These are phyloP conservation scores for Lachnellula arida DNA, from an alignment of 2,329 filamentous ascomycete genomes.

Conservation along the genomic window DNA sequence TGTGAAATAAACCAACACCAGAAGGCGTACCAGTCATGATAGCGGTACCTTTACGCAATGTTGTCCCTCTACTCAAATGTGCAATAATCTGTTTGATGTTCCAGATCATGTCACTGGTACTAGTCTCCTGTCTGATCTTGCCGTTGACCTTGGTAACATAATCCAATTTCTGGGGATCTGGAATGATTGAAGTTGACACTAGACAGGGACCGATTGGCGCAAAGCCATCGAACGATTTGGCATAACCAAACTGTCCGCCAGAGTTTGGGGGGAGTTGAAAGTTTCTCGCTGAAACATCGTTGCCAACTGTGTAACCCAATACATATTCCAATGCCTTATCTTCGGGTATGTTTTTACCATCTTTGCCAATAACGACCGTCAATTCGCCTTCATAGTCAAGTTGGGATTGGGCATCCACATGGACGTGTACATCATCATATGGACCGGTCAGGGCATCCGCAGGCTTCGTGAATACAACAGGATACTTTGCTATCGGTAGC, in stretches of 20 bases:
- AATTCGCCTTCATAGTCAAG: constrained; percentile 46
- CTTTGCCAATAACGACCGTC: constrained; percentile 44
- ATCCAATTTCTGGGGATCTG: constrained; percentile 11
- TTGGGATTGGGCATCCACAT: constrained; percentile 41
- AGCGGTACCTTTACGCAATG: constrained; percentile 39
- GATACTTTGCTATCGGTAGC: constrained; percentile 47
- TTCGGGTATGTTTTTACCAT: constrained; percentile 29
- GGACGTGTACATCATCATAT: constrained; percentile 38
- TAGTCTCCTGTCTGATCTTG: constrained; percentile 37
- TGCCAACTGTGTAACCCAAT: constrained; percentile 42
- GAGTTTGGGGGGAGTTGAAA: constrained; percentile 47
- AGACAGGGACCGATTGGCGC: constrained; percentile 40
- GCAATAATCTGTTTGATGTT: constrained; percentile 40
- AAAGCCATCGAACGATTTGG: constrained; percentile 42
- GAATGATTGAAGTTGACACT: constrained; percentile 27
- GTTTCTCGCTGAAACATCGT: constrained; percentile 50
- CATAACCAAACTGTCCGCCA: constrained; percentile 39
- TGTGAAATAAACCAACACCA: constrained; percentile 5
- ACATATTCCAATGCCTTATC: constrained; percentile 14
- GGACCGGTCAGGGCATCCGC: constrained; percentile 35
- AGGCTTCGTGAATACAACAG: constrained; percentile 48
- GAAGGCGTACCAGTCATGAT: constrained; percentile 16
- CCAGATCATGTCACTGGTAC: constrained; percentile 45
- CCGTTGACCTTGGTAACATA: constrained; percentile 41
- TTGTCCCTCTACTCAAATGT: constrained; percentile 43